These are phyloP conservation scores for Dujonia santamariae DNA, from an alignment of 1,139 yeast genomes.

Conservation along the genomic window DNA sequence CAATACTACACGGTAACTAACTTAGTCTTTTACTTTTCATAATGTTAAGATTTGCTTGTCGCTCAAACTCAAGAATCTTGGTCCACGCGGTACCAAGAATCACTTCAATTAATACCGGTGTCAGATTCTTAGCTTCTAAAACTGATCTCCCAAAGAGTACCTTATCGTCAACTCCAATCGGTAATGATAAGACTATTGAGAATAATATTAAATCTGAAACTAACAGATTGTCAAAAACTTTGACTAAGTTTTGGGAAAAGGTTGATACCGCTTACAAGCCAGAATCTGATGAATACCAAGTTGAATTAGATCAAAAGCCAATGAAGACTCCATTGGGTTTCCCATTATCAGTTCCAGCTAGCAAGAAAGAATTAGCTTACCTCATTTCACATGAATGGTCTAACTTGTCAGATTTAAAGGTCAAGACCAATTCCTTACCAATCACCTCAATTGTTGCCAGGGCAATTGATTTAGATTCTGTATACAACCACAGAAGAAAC, in stretches of 20 bases:
- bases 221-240: conserved; percentile 66
- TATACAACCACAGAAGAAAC: conserved; percentile 18
- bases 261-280: conserved; percentile 47
- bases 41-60: too few species aligned
- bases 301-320: conserved; percentile 72
- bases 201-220: conserved; percentile 59
- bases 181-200: conserved; percentile 46
- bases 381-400: conserved; percentile 89
- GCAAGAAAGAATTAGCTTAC: conserved; percentile 64
- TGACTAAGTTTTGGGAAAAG: conserved; percentile 81
- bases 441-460: conserved; percentile 84
- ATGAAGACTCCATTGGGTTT: conserved; percentile 84
- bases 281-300: conserved; percentile 33
- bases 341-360: conserved; percentile 59
- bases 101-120: too few species aligned
- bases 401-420: conserved; percentile 62
- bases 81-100: too few species aligned
- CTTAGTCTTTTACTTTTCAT: too few species aligned
- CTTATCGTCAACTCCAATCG: conserved; percentile 19
- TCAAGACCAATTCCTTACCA: conserved; percentile 80
- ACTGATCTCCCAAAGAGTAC: too few species aligned
- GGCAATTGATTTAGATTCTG: conserved; percentile 65
- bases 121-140: too few species aligned
- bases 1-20: too few species aligned
- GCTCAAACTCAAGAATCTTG: too few species aligned